phyloP scores from a whole-genome alignment of 2,329 filamentous ascomycete genomes.

The Fusarium fracticaudum region DNA sequence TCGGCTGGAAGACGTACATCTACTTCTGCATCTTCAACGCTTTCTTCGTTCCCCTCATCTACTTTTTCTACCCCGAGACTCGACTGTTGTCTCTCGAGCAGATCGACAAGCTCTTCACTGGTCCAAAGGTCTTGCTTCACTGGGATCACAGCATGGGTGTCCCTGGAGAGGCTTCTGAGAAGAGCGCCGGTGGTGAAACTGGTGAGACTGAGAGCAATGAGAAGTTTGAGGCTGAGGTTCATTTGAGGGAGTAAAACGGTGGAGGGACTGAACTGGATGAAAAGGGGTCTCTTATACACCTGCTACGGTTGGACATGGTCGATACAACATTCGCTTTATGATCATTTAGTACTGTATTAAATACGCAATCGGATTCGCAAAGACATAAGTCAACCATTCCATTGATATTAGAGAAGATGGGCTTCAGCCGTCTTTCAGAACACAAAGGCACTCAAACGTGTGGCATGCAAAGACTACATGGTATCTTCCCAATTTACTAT shows the following conservation, averaged over 20 bases:
- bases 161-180: conserved; percentile 40
- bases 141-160: conserved; percentile 48
- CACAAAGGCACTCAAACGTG: not conserved
- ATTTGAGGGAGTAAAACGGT: conserved; percentile 8
- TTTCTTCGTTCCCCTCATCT: conserved; percentile 55
- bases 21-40: conserved; percentile 52
- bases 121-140: conserved; percentile 44
- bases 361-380: not conserved
- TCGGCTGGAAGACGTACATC: conserved; percentile 52
- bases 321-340: not conserved
- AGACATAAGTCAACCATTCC: not conserved
- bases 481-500: not conserved
- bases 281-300: not conserved
- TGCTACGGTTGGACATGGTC: not conserved
- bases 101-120: conserved; percentile 54
- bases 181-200: conserved; percentile 23
- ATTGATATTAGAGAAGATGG: not conserved
- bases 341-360: not conserved
- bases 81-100: conserved; percentile 59
- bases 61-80: conserved; percentile 61
- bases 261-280: rapidly evolving
- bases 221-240: conserved; percentile 21
- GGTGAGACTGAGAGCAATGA: conserved; percentile 31
- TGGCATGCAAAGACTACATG: not conserved
- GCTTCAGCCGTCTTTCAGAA: not conserved